Percentiles rank a stretch among this genome's conserved stretches.
Evolutionary conservation across 2,329 filamentous ascomycete genomes (phyloP).

Genomic region (Aspergillus sp.): DNA sequence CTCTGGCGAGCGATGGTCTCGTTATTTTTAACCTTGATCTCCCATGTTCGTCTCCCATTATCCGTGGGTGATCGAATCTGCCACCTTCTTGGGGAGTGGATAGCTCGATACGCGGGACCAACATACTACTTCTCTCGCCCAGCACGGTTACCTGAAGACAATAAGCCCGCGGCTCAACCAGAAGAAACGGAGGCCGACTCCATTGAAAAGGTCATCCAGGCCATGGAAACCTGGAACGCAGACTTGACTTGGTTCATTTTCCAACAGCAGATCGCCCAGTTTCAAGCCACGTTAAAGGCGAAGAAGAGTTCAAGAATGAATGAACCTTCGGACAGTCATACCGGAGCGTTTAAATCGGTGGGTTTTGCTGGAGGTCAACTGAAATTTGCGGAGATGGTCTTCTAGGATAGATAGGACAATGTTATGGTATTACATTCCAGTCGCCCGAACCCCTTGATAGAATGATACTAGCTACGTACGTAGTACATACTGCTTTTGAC

Average conservation of each 20-base stretch:
- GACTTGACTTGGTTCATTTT: conserved; percentile 46
- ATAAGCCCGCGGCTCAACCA: background rate
- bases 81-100: conserved; percentile 37
- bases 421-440: too few relatives aligned
- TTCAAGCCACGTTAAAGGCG: conserved; percentile 18
- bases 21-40: conserved; percentile 41
- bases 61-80: conserved; percentile 44
- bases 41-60: conserved; percentile 39
- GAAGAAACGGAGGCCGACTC: conserved; percentile 17
- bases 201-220: conserved; percentile 32
- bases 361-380: conserved; percentile 3
- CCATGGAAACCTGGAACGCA: conserved; percentile 44
- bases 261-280: conserved; percentile 17
- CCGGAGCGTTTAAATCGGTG: background rate
- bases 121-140: conserved; percentile 30
- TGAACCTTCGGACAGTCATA: background rate
- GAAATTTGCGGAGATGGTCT: conserved; percentile 6
- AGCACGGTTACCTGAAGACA: background rate
- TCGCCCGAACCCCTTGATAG: too few relatives aligned
- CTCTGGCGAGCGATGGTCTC: conserved; percentile 39
- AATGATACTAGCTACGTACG: too few relatives aligned
- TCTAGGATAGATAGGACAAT: background rate
- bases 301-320: conserved; percentile 1
- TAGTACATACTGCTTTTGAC: too few relatives aligned
- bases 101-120: conserved; percentile 34